A percentile compares a stretch with the other conserved stretches of the same genome.
phyloP scores from a whole-genome alignment of 345 rosid genomes.

The Acer negundo region DNA sequence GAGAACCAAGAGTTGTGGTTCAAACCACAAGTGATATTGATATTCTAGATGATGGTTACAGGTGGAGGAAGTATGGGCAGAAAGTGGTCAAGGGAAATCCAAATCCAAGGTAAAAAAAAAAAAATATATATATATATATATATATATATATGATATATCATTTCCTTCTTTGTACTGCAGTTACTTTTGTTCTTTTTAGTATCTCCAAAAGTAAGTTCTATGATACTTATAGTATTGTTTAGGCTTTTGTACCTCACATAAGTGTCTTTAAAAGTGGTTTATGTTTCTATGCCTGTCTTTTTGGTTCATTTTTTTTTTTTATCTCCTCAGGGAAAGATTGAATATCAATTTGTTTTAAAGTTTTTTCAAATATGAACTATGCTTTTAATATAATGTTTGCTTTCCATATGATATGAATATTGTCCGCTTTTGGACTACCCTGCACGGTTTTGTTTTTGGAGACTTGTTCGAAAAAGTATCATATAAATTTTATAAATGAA shows the following conservation, averaged over 20 bases:
- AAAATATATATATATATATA: too few species aligned
- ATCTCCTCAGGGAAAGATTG: not conserved
- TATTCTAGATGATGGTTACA: conserved; percentile 92
- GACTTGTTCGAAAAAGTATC: too few species aligned
- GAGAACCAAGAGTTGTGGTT: conserved; percentile 91
- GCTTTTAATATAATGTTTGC: too few species aligned
- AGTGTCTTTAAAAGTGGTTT: too few species aligned
- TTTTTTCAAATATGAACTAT: not conserved
- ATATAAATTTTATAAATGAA: too few species aligned
- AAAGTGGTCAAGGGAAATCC: conserved; percentile 97
- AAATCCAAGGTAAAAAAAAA: conserved; percentile 63
- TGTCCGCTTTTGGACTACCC: not conserved
- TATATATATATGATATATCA: too few species aligned
- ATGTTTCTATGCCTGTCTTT: conserved; percentile 1
- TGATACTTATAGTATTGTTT: not conserved
- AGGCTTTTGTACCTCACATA: not conserved
- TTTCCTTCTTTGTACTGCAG: too few species aligned
- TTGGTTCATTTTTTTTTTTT: not conserved
- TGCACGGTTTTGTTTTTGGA: too few species aligned
- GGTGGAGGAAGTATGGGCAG: conserved; percentile 98
- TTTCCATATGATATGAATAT: too few species aligned
- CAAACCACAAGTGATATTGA: conserved; percentile 95
- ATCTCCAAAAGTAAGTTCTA: not conserved
- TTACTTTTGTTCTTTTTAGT: not conserved
- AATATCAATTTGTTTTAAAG: not conserved